A percentile compares a stretch with the other conserved stretches of the same genome.
phyloP scores from a whole-genome alignment of 176 grass and related monocot genomes.

The Oryza australiensis region DNA sequence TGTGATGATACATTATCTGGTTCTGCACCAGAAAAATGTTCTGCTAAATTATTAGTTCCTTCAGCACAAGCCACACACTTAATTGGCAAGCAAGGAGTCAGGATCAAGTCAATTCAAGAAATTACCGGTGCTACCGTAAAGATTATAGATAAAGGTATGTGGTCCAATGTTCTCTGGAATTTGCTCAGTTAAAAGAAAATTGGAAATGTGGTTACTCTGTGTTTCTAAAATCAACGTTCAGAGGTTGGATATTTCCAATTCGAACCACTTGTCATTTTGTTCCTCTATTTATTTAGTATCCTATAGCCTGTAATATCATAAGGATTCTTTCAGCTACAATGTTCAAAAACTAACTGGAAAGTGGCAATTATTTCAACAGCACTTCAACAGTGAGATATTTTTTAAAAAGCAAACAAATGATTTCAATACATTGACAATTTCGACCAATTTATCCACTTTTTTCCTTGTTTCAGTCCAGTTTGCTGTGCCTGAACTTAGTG shows the following conservation, averaged over 20 bases:
- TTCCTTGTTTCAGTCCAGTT: neutral
- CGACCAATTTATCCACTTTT: neutral
- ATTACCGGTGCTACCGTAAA: conserved; percentile 48
- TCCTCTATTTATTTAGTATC: neutral
- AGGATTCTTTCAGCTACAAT: neutral
- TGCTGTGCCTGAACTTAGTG: neutral
- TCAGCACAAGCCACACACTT: conserved; percentile 61
- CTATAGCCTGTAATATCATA: neutral
- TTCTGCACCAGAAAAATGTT: conserved; percentile 44
- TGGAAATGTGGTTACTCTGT: neutral
- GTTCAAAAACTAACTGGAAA: neutral
- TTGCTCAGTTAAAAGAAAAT: neutral
- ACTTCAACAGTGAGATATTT: neutral
- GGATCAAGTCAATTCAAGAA: conserved; percentile 64
- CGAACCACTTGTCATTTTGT: conserved; percentile 6
- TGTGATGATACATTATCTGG: conserved; percentile 25
- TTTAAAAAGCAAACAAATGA: conserved; percentile 5
- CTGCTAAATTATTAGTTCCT: conserved; percentile 63
- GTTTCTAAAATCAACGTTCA: neutral
- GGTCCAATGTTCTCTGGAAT: neutral
- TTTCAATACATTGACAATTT: neutral
- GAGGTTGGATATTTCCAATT: neutral
- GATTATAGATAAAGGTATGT: conserved; percentile 56
- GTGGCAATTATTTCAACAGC: neutral
- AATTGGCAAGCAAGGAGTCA: conserved; percentile 80